These are phyloP conservation scores for Suhomyces coccinellae DNA, from an alignment of 1,139 yeast genomes.

Conservation along the genomic window DNA sequence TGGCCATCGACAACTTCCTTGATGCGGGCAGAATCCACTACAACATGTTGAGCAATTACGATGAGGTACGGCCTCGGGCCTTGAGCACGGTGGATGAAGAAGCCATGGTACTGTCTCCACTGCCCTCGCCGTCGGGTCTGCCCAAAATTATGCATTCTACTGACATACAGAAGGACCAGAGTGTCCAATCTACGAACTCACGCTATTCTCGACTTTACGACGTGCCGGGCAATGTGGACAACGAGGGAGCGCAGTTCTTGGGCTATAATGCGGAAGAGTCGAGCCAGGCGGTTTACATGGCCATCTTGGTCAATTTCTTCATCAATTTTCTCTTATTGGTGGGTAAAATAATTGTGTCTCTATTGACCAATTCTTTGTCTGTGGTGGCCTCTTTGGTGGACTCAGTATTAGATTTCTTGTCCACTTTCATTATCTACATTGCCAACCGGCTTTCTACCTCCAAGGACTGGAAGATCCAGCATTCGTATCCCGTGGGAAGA, in stretches of 20 bases:
- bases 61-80: conserved; percentile 31
- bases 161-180: background rate
- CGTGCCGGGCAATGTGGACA: conserved; percentile 60
- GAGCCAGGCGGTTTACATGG: conserved; percentile 49
- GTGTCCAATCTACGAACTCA: conserved; percentile 15
- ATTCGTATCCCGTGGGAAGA: conserved; percentile 66
- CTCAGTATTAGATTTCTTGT: conserved; percentile 70
- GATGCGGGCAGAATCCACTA: conserved; percentile 69
- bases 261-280: conserved; percentile 50
- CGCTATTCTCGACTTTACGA: conserved; percentile 38
- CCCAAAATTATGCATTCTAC: background rate
- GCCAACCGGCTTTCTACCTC: conserved; percentile 61
- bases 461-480: conserved; percentile 50
- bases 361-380: conserved; percentile 68
- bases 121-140: conserved; percentile 4
- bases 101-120: background rate
- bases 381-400: conserved; percentile 78
- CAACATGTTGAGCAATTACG: conserved; percentile 64
- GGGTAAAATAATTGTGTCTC: conserved; percentile 64
- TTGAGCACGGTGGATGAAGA: conserved; percentile 25
- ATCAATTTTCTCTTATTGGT: conserved; percentile 59
- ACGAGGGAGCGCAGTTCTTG: conserved; percentile 54
- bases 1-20: conserved; percentile 62
- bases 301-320: conserved; percentile 64
- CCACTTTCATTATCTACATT: conserved; percentile 69